Percentiles rank a stretch among this genome's conserved stretches.
These are phyloP conservation scores for Nemania sp. DNA, from an alignment of 2,329 filamentous ascomycete genomes.

Conservation along the genomic window DNA sequence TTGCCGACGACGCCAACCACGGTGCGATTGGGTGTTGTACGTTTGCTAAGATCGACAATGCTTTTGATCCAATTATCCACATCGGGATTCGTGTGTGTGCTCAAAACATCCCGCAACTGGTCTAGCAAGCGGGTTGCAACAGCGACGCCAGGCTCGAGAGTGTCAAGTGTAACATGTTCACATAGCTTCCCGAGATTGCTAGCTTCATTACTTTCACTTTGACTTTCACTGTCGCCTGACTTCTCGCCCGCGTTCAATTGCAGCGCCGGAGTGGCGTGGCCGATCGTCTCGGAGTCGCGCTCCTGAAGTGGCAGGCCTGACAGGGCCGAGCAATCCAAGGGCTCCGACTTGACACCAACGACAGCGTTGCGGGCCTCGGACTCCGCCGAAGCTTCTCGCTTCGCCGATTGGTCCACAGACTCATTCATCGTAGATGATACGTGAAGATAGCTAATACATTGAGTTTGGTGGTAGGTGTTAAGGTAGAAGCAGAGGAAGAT, in stretches of 20 bases:
- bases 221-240: not conserved
- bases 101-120: slow-evolving; percentile 22
- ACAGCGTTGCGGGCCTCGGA: not conserved
- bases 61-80: slow-evolving; percentile 42
- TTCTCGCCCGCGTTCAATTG: not conserved
- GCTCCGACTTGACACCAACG: slow-evolving; percentile 15
- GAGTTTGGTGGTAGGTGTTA: not conserved
- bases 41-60: slow-evolving; percentile 46
- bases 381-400: not conserved
- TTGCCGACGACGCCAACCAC: slow-evolving; percentile 64
- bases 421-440: slow-evolving; percentile 6
- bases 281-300: too few relatives aligned
- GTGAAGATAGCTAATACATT: not conserved
- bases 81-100: slow-evolving; percentile 3
- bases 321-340: not conserved
- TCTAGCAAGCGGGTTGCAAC: slow-evolving; percentile 26
- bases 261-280: too few relatives aligned
- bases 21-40: slow-evolving; percentile 42
- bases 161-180: slow-evolving; percentile 13
- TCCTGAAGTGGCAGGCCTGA: not conserved
- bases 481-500: not conserved
- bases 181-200: slow-evolving; percentile 29
- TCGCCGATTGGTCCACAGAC: not conserved
- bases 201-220: too few relatives aligned
- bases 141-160: slow-evolving; percentile 30